These are phyloP conservation scores for Kwoniella dendrophila DNA, from an alignment of 768 basidiomycete species.

Conservation along the genomic window DNA sequence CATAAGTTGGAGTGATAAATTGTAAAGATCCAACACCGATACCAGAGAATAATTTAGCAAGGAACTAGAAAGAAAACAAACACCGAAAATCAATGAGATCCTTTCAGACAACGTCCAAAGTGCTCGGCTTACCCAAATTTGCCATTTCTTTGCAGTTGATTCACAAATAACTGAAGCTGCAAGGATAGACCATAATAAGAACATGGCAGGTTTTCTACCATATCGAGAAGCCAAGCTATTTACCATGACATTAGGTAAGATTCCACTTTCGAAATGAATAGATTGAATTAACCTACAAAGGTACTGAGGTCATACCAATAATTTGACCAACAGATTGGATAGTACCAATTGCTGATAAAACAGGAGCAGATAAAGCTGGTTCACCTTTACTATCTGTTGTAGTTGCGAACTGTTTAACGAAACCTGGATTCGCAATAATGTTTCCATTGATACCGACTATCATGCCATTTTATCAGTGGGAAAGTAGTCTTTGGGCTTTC, in stretches of 20 bases:
- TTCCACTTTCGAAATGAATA: too few relatives aligned
- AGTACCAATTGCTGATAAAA: slow-evolving; percentile 28
- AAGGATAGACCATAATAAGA: slow-evolving; percentile 24
- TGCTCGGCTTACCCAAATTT: slow-evolving; percentile 23
- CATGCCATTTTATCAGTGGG: background rate
- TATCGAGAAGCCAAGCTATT: slow-evolving; percentile 20
- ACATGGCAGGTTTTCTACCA: slow-evolving; percentile 33
- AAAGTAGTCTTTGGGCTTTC: background rate
- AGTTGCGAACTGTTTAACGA: slow-evolving; percentile 31
- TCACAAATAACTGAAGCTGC: slow-evolving; percentile 29
- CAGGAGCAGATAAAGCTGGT: slow-evolving; percentile 18
- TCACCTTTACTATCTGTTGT: slow-evolving; percentile 4
- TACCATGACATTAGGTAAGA: background rate
- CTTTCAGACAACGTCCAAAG: background rate
- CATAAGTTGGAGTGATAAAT: slow-evolving; percentile 26
- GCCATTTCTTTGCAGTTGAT: slow-evolving; percentile 27
- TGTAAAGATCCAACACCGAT: slow-evolving; percentile 27
- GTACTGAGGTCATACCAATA: slow-evolving; percentile 31
- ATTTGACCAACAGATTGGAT: slow-evolving; percentile 39
- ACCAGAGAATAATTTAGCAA: slow-evolving; percentile 26
- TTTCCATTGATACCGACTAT: slow-evolving; percentile 34
- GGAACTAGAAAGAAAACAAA: too few relatives aligned
- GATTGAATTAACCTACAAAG: slow-evolving; percentile 20
- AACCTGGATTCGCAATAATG: slow-evolving; percentile 36
- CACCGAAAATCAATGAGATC: too few relatives aligned